Conservation (phyloP, 176 grass and related monocot genomes). For the Cocos nucifera region DNA sequence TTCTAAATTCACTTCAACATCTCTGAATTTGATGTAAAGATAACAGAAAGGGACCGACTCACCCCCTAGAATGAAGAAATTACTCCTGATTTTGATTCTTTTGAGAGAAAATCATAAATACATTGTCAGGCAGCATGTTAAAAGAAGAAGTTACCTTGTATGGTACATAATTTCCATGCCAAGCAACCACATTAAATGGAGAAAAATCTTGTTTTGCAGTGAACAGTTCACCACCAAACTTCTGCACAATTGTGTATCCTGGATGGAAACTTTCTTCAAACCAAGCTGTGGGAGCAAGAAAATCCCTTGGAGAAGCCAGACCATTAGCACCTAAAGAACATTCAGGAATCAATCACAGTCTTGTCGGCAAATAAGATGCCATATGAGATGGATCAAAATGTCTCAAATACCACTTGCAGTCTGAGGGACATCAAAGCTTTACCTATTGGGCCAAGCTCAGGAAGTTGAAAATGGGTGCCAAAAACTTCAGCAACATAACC, state of each 20-base stretch:
- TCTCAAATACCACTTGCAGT: too few species aligned
- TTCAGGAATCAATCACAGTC: background rate
- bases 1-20: too few species aligned
- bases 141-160: conserved; percentile 49
- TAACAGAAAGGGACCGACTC: too few species aligned
- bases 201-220: conserved; percentile 86
- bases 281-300: conserved; percentile 72
- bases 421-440: conserved; percentile 1
- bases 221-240: conserved; percentile 82
- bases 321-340: conserved; percentile 68
- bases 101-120: too few species aligned
- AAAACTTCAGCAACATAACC: conserved; percentile 91
- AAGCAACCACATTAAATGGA: conserved; percentile 88
- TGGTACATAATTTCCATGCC: conserved; percentile 96
- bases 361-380: too few species aligned
- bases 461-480: conserved; percentile 81
- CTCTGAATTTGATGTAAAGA: too few species aligned
- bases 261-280: conserved; percentile 57
- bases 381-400: too few species aligned
- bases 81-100: too few species aligned
- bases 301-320: conserved; percentile 76
- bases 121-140: too few species aligned
- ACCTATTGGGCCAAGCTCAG: conserved; percentile 93
- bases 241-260: conserved; percentile 68
- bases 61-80: too few species aligned